Evolutionary conservation across 192 early-diverging fungal species (phyloP), one percentile per base, ranked within the genome.

Genomic region (Thamnidium elegans): DNA sequence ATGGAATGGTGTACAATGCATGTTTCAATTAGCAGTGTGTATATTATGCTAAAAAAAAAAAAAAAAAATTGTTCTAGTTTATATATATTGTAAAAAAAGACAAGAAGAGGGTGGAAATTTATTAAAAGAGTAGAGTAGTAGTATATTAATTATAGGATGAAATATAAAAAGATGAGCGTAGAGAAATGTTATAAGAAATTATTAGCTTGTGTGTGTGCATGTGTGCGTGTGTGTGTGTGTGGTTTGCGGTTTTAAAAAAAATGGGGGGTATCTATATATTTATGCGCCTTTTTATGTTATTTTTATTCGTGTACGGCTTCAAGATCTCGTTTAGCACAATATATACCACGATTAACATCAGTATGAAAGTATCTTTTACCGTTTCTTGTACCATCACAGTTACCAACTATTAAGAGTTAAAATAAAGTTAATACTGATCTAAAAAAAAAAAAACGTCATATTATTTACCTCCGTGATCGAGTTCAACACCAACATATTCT

Each of bases 291-390:
- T 39, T 23, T 20, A n/a, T n/a, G n/a, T n/a, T n/a, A n/a, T 45
- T 10, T 55, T 34, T 52, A 8, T 48, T 45, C 42, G 13, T 20
- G 3, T 3, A 59, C 55, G 42, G 55, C 36, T 23, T 58, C 45
- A 14, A 70, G 46, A 32, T 65, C 71, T 46, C 67, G 54, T 14
- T 34, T 36, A 21, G 63, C 58, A 30, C 67, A 62, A 65, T 68
- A 73, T 15, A 73, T 65, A 36, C 66, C 71, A 53, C 71, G 71
- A 10, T 73, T 67, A 32, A 55, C 55, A 46, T 73, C 71, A 7
- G 71, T 68, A 19, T 68, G 55, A 55, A 73, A 73, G 21, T 73
- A 73, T 10, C 55, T 47, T 36, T 68, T 51, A 7, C 71, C 66
- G 14, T 73, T 55, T 7, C 64, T 47, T 23, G 66, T 58, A n/a